These are phyloP conservation scores for Discostella stelligeroides DNA, from an alignment of 108 stramenopile species.

Conservation along the genomic window DNA sequence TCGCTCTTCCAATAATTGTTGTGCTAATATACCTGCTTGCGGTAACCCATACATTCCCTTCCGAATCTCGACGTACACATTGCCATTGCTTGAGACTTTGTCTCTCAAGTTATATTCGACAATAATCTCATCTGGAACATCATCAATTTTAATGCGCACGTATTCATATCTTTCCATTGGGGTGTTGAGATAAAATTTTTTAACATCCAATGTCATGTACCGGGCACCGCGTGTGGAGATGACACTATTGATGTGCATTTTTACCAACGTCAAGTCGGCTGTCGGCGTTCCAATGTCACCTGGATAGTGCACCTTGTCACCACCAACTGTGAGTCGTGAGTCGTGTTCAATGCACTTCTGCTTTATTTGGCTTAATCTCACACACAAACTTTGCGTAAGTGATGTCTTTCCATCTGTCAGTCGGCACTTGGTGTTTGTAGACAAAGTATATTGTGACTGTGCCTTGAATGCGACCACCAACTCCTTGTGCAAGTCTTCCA, in stretches of 20 bases:
- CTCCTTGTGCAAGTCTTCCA: no score
- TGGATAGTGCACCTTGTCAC: not conserved
- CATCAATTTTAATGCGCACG: no score
- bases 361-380: not conserved
- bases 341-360: not conserved
- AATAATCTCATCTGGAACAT: conserved; percentile 43
- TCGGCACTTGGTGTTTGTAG: not conserved
- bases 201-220: conserved; percentile 37
- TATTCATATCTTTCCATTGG: no score
- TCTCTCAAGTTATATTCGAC: conserved; percentile 38
- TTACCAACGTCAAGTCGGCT: no score
- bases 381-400: conserved; percentile 8
- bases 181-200: no score
- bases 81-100: conserved; percentile 6
- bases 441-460: conserved; percentile 6
- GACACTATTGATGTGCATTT: no score
- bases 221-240: conserved; percentile 5
- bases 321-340: conserved; percentile 9
- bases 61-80: no score
- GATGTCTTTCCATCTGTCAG: not conserved
- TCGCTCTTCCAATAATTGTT: conserved; percentile 8
- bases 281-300: no score
- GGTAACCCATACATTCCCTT: no score
- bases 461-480: no score
- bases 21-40: no score